These are phyloP conservation scores for Eucalyptus guilfoylei DNA, from an alignment of 345 rosid genomes.

Conservation along the genomic window DNA sequence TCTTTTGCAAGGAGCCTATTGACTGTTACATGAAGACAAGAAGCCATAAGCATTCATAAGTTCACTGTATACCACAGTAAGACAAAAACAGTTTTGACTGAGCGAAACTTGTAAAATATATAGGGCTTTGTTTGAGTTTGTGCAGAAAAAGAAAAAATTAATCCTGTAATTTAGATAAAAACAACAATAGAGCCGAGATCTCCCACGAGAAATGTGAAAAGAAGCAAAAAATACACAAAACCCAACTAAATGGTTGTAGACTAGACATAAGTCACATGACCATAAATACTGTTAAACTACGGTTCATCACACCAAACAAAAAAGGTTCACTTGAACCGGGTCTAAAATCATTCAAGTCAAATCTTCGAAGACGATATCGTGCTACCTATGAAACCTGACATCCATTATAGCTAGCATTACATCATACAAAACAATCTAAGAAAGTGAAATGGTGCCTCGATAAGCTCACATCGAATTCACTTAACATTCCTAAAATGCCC, in stretches of 20 bases:
- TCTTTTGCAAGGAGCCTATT: slow-evolving; percentile 29
- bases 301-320: neutral
- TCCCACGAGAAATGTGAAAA: neutral
- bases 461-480: neutral
- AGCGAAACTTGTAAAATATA: neutral
- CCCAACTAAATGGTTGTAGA: neutral
- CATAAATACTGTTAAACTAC: neutral
- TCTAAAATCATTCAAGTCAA: neutral
- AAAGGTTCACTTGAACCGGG: neutral
- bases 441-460: neutral
- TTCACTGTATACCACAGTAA: neutral
- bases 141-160: neutral
- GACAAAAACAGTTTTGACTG: neutral
- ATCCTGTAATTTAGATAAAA: neutral
- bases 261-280: neutral
- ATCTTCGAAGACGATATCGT: neutral
- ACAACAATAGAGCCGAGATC: neutral
- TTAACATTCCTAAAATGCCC: neutral
- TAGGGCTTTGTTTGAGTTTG: neutral
- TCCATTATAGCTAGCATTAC: neutral
- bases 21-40: slow-evolving; percentile 7
- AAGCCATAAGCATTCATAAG: neutral
- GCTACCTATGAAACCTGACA: neutral
- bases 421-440: neutral
- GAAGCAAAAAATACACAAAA: neutral